Evolutionary conservation across 1,139 yeast species (phyloP).

Genomic region (Diutina siamensis): DNA sequence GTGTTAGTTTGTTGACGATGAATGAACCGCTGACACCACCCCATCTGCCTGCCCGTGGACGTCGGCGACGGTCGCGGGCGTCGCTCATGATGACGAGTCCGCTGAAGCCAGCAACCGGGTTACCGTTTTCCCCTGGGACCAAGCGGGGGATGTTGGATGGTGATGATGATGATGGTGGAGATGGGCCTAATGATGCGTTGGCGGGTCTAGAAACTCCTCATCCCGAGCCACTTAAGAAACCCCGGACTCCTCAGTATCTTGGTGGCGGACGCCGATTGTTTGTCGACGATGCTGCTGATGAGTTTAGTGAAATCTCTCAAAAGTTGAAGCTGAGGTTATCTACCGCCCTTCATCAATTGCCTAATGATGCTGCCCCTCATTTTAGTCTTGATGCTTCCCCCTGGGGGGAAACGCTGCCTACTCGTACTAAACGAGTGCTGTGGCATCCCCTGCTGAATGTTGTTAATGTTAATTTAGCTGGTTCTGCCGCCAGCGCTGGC

Average conservation of each 20-base stretch:
- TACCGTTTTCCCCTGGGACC: slow-evolving; percentile 5
- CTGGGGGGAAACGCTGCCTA: slow-evolving; percentile 5
- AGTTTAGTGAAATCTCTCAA: neutral
- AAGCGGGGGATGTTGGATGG: neutral
- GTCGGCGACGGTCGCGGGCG: slow-evolving; percentile 1
- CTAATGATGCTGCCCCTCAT: neutral
- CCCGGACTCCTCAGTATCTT: slow-evolving; percentile 1
- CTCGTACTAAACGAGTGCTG: slow-evolving; percentile 1
- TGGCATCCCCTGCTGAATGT: slow-evolving; percentile 3
- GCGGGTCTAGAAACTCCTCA: slow-evolving; percentile 2
- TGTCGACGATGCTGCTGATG: slow-evolving; percentile 1
- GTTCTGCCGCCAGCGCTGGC: neutral
- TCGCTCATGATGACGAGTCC: neutral
- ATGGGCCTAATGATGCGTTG: neutral
- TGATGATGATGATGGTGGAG: neutral
- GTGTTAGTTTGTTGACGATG: neutral
- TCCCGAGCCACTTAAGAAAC: slow-evolving; percentile 1
- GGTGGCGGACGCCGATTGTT: neutral
- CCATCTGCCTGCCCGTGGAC: neutral
- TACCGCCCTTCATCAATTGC: neutral
- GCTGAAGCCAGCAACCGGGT: neutral
- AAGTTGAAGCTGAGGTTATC: slow-evolving; percentile 4
- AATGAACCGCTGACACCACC: slow-evolving; percentile 2
- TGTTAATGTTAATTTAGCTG: slow-evolving; percentile 3
- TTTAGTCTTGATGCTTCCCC: slow-evolving; percentile 1